Conservation (phyloP, 1,284 basidiomycete genomes). For the Golubevia sp. region DNA sequence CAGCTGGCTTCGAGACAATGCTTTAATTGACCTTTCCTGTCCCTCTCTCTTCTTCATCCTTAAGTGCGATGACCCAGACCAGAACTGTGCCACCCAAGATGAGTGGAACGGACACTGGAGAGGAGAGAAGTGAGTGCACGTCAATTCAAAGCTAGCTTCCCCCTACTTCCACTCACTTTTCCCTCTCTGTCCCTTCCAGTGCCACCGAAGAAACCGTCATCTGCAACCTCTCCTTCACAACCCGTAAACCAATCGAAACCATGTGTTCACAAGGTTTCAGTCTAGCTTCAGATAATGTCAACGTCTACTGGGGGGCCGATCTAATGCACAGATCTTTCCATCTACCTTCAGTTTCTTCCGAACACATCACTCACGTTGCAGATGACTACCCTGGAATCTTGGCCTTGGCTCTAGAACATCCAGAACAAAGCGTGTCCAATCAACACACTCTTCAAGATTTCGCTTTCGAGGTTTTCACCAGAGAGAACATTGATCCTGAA, state of each 20-base stretch:
- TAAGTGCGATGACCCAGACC: constrained; percentile 63
- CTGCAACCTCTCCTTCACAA: constrained; percentile 31
- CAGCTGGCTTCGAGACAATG: too few relatives aligned
- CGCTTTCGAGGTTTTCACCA: constrained; percentile 61
- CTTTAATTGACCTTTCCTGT: too few relatives aligned
- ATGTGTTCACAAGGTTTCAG: constrained; percentile 60
- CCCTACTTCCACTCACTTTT: not conserved
- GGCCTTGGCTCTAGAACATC: constrained; percentile 61
- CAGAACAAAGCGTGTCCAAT: constrained; percentile 55
- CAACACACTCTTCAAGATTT: constrained; percentile 63
- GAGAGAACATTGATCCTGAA: constrained; percentile 56
- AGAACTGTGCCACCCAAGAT: constrained; percentile 46
- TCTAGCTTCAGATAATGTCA: constrained; percentile 48
- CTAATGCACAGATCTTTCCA: constrained; percentile 63
- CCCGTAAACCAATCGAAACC: constrained; percentile 21
- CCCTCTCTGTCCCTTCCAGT: not conserved
- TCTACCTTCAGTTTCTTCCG: constrained; percentile 59
- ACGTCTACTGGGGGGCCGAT: constrained; percentile 62
- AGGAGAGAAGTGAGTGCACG: constrained; percentile 52
- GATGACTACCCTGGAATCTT: constrained; percentile 56
- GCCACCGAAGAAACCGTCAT: constrained; percentile 63
- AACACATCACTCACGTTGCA: constrained; percentile 59
- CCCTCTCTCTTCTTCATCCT: constrained; percentile 8
- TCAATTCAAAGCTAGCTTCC: not conserved
- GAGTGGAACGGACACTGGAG: constrained; percentile 64